Base-by-base conservation (phyloP, 2,329 filamentous ascomycete genomes). In the Phyllosticta citrichinensis region DNA sequence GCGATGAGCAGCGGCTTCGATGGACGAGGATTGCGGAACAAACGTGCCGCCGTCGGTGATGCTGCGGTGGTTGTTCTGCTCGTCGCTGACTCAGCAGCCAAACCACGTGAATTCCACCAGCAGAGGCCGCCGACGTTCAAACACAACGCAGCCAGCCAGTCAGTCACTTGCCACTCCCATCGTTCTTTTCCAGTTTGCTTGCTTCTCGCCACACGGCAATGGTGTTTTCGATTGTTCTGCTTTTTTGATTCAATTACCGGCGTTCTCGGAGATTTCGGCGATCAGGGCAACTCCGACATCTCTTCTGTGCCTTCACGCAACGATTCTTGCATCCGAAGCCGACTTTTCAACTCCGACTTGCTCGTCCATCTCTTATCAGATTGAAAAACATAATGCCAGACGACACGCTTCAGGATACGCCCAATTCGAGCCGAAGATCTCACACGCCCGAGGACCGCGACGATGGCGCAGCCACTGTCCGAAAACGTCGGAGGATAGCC, bases 401-500 rank as follows among this genome's bases (percentile, higher is more conserved):
- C 17, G 35, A 35, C 12, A 12, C 22, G 30, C 55, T 25, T 22
- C 50, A 62, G 11, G 47, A 55, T 33, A 57, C 60, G 51, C 55
- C 60, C 30, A 62, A 57, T 33, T 62, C 60, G 10, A 62, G 55
- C 20, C 55, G 60, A 24, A 56, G 60, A 12, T 58, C 51, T n/a
- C 56, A 58, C 51, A 35, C 52, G 2, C 60, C 60, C 8, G 60
- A 58, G 17, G 60, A 62, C 5, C 9, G 50, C 12, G 22, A 24
- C 11, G 40, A 47, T 47, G 40, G 12, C 40, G 40, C 14, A n/a
- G 47, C 50, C 33, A 56, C 57, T 25, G 55, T 58, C 52, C 66
- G 70, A 3, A 78, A 77, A 62, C 75, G 76, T 25, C 63, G 65
- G 5, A 69, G 77, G 19, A 79, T 78, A 66, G 76, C 77, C 17